Evolutionary conservation across 176 grass and related monocot species (phyloP).

Genomic region (Juncus inflexus): DNA sequence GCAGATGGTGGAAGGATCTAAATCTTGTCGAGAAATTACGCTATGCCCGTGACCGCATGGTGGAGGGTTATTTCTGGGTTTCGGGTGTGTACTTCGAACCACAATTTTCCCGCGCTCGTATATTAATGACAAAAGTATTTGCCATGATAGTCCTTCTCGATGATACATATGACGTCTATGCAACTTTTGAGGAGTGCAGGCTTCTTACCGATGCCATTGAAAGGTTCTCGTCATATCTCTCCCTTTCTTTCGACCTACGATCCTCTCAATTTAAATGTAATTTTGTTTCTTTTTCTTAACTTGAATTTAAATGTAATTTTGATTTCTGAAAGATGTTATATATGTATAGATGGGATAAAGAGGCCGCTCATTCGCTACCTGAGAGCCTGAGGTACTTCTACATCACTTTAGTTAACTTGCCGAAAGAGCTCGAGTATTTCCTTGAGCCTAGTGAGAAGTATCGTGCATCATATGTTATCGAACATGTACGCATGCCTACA

Average conservation of each 20-base stretch:
- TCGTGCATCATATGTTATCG: slow-evolving; percentile 10
- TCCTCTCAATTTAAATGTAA: background rate
- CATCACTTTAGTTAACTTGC: slow-evolving; percentile 4
- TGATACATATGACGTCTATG: slow-evolving; percentile 42
- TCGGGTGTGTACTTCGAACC: slow-evolving; percentile 29
- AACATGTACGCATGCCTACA: slow-evolving; percentile 5
- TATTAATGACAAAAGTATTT: slow-evolving; percentile 18
- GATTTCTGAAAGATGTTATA: too few relatives aligned
- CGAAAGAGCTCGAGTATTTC: slow-evolving; percentile 25
- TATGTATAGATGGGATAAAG: slow-evolving; percentile 35
- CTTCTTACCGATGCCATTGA: slow-evolving; percentile 31
- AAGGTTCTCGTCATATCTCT: slow-evolving; percentile 19
- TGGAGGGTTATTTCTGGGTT: slow-evolving; percentile 31
- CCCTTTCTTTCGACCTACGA: too few relatives aligned
- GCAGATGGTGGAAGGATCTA: slow-evolving; percentile 47
- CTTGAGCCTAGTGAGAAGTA: slow-evolving; percentile 23
- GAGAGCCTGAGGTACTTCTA: slow-evolving; percentile 23
- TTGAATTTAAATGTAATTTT: too few relatives aligned
- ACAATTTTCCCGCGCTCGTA: slow-evolving; percentile 12
- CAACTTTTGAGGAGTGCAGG: slow-evolving; percentile 32
- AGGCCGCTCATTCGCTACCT: slow-evolving; percentile 5
- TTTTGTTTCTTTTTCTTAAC: too few relatives aligned
- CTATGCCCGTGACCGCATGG: slow-evolving; percentile 31
- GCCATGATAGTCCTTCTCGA: slow-evolving; percentile 18
- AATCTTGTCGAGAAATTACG: slow-evolving; percentile 5